Evolutionary conservation across 177 flowering plant species (phyloP).

Genomic region (Vitis hybrid): DNA sequence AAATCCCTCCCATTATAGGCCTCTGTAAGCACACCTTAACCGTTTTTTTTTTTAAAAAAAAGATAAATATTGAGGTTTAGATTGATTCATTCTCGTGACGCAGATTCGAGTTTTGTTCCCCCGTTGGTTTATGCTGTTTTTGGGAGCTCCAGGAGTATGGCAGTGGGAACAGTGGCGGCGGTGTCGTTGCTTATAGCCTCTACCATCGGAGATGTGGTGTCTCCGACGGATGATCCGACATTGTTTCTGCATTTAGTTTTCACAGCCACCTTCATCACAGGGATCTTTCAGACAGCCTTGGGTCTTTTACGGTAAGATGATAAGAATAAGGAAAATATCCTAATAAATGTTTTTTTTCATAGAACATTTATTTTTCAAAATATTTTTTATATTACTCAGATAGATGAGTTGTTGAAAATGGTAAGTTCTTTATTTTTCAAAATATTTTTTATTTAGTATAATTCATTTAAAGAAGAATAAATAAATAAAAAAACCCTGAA

Average conservation of each 20-base stretch:
- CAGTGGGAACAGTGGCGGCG: slow-evolving; percentile 85
- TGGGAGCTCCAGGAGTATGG: slow-evolving; percentile 80
- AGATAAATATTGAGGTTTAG: too few species aligned
- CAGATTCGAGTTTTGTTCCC: slow-evolving; percentile 97
- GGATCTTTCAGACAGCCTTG: slow-evolving; percentile 52
- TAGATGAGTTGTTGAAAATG: too few species aligned
- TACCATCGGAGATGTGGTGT: slow-evolving; percentile 35
- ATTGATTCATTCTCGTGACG: neutral
- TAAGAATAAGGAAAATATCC: too few species aligned
- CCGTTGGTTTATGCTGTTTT: slow-evolving; percentile 73
- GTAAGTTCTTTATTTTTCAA: neutral
- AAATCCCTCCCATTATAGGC: slow-evolving; percentile 59
- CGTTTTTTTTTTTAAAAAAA: too few species aligned
- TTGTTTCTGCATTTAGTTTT: slow-evolving; percentile 62
- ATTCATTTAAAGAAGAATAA: neutral
- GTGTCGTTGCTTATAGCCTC: slow-evolving; percentile 59
- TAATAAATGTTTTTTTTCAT: too few species aligned
- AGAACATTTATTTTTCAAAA: neutral
- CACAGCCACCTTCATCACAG: slow-evolving; percentile 77
- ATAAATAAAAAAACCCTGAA: too few species aligned
- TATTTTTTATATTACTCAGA: neutral
- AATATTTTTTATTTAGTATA: neutral
- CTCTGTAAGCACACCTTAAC: slow-evolving; percentile 46
- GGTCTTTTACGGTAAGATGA: slow-evolving; percentile 68
- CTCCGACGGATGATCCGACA: slow-evolving; percentile 30